These are phyloP conservation scores for Bassia scoparia DNA, from an alignment of 148 eudicot genomes.

Conservation along the genomic window DNA sequence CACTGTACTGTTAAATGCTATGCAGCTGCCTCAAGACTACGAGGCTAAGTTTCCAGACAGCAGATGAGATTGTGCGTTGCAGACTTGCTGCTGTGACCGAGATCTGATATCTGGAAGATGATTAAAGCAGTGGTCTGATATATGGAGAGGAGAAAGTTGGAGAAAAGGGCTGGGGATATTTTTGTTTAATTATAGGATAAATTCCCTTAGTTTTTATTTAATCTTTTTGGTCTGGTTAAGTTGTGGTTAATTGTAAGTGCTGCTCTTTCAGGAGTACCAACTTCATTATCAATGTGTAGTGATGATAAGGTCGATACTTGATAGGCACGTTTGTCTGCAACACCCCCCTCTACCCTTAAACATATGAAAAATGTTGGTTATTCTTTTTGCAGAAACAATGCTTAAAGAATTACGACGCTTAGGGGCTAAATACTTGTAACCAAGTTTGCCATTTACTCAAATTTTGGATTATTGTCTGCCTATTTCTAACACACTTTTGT, in stretches of 20 bases:
- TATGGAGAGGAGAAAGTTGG: neutral
- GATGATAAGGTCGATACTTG: conserved; percentile 1
- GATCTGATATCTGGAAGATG: neutral
- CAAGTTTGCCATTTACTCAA: neutral
- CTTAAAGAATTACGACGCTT: neutral
- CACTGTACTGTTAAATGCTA: neutral
- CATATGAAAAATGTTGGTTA: neutral
- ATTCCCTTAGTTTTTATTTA: neutral
- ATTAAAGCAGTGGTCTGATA: conserved; percentile 3
- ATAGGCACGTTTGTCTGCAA: neutral
- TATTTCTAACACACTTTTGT: neutral
- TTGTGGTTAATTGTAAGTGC: conserved; percentile 16
- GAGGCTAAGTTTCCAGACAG: conserved; percentile 74
- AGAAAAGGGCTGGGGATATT: neutral
- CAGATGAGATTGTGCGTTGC: conserved; percentile 21
- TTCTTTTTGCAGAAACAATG: neutral
- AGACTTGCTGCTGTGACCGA: neutral
- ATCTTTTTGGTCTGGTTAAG: too few relatives aligned
- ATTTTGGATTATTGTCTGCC: neutral
- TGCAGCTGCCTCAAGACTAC: conserved; percentile 63
- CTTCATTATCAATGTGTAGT: neutral
- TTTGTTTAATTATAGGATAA: neutral
- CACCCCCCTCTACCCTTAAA: neutral
- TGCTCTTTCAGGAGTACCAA: neutral
- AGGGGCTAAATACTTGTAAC: conserved; percentile 1